Evolutionary conservation across 768 basidiomycete species (phyloP), one percentile per base, ranked within the genome.

Genomic region (Asterophora parasitica): DNA sequence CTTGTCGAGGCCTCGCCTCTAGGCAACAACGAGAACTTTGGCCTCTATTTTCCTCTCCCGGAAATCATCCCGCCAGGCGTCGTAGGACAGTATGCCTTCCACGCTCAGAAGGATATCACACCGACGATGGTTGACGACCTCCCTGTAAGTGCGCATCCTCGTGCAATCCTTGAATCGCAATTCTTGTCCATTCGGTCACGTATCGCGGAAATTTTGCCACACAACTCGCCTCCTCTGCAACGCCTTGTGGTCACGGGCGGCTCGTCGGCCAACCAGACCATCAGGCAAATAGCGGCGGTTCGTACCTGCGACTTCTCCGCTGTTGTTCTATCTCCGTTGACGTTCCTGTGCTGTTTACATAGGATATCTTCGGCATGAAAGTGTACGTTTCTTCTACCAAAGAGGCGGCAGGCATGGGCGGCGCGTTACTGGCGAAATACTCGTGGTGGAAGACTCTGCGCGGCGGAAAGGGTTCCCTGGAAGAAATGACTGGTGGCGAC

Each of bases 51-150:
- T 67, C 83, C 84, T 1, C 74, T 89, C 20, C 85, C 81, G 11
- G 92, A 94, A 66, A 94, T 94, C 64, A 92, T 94, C 49, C 91
- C 92, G 2, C 79, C 82, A 13, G 79, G 78, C 46, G 83, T 89
- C 6, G 62, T 75, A 7, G 91, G 92, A n/a, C 75, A 82, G 49
- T 82, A 79, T 66, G 74, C 77, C 65, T 89, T 85, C 68, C 65
- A 67, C 10, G 41, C 61, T 37, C 57, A 58, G 6, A 61, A 36
- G 15, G 41, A 34, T 44, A 34, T 63, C 58, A 35, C 46, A 10
- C 61, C 62, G 2, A 59, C 67, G 16, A 38, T 54, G 3, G 55
- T 68, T n/a, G 62, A 71, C 15, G 58, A 63, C 33, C 65, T 79
- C 11, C 79, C 78, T 0, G 55, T 55, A 8, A 52, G 63, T 12